phyloP scores from a whole-genome alignment of 176 grass and related monocot genomes.

The Guadua angustifolia region DNA sequence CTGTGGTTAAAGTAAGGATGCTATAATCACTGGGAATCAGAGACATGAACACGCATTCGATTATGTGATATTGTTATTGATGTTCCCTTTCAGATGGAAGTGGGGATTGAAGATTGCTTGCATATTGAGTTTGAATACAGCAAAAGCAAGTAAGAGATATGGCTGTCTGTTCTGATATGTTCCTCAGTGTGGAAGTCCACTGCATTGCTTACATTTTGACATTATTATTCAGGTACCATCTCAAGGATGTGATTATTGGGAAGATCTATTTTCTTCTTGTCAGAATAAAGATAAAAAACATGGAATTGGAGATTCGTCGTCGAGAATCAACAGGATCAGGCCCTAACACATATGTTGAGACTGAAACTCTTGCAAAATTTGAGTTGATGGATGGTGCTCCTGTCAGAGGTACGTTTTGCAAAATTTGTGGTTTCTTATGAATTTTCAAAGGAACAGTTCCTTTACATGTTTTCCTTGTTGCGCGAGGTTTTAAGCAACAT shows the following conservation, averaged over 20 bases:
- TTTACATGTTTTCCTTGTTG: background rate
- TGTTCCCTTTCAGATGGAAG: constrained; percentile 76
- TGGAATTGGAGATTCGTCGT: constrained; percentile 85
- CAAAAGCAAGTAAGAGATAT: constrained; percentile 81
- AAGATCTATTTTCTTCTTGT: constrained; percentile 99
- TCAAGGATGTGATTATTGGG: constrained; percentile 90
- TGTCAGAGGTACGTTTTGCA: constrained; percentile 64
- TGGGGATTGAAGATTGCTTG: constrained; percentile 92
- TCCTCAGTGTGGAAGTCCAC: background rate
- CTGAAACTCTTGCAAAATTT: constrained; percentile 96
- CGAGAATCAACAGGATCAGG: constrained; percentile 92
- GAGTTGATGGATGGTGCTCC: constrained; percentile 99
- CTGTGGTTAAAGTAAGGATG: background rate
- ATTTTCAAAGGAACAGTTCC: background rate
- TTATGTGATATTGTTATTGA: background rate
- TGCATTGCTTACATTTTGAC: background rate
- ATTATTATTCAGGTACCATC: constrained; percentile 72
- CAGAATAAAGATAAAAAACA: constrained; percentile 98
- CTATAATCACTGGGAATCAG: no score
- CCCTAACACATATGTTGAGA: constrained; percentile 94
- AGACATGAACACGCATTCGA: no score
- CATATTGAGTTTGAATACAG: constrained; percentile 96
- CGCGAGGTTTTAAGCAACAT: background rate
- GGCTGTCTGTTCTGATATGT: background rate
- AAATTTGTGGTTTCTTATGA: background rate